A percentile compares a stretch with the other conserved stretches of the same genome.
Evolutionary conservation across 306 rosid species (phyloP).

Genomic region (Fragaria ananassa): DNA sequence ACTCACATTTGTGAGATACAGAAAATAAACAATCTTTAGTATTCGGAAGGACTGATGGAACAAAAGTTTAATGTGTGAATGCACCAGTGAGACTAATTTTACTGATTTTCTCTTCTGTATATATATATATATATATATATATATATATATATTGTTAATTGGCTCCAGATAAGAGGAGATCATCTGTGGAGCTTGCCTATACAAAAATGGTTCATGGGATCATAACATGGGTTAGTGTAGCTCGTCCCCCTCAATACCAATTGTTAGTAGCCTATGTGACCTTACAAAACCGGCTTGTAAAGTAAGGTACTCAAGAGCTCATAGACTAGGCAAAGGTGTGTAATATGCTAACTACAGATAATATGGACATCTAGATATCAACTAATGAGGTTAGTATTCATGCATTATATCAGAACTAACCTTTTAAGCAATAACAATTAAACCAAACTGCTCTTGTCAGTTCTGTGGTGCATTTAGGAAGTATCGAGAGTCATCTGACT

Average conservation of each 20-base stretch:
- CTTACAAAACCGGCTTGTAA: too few species aligned
- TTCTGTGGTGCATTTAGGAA: constrained; percentile 1
- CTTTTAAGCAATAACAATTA: not conserved
- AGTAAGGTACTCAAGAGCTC: not conserved
- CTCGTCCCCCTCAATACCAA: not conserved
- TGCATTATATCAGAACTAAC: not conserved
- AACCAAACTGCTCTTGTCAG: not conserved
- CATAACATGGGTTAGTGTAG: not conserved
- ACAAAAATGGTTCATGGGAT: not conserved
- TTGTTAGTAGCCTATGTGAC: not conserved
- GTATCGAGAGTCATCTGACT: not conserved
- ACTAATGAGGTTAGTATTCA: not conserved
- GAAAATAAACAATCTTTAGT: not conserved
- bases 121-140: not conserved
- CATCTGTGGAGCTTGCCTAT: not conserved
- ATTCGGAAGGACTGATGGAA: not conserved
- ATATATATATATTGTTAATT: not conserved
- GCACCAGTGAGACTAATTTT: not conserved
- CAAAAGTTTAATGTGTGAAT: not conserved
- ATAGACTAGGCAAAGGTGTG: not conserved
- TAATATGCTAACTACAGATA: not conserved
- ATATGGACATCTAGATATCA: not conserved
- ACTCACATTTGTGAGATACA: not conserved
- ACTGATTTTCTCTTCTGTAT: not conserved
- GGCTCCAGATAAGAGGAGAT: not conserved